Base-by-base conservation (phyloP, 129 eudicot genomes). In the Logfia minima region DNA sequence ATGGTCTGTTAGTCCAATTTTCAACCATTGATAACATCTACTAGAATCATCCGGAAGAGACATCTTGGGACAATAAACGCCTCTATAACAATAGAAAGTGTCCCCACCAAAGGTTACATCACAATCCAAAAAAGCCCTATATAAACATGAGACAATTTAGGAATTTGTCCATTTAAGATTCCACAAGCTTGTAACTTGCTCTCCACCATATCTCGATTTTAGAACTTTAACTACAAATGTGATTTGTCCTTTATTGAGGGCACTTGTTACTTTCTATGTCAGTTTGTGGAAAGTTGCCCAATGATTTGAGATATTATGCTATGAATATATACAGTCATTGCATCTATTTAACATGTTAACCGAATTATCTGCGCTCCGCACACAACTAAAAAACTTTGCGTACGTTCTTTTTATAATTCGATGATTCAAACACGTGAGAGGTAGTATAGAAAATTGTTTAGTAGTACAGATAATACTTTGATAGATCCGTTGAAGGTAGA, bases 401-500 rank as follows among this genome's bases (percentile, higher is more conserved):
- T 1, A 6, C 6, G 24, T 31, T 66, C 18, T 17, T 35, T 3
- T 2, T 68, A 41, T 18, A 19, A 13, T 21, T 19, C 35, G 13
- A 14, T 11, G 1, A 14, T 31, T 70, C 13, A 11, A 43, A 23
- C 6, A 43, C 35, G 21, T 19, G 32, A 58, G 35, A 58, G 11
- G 65, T 73, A 34, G 58, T 37, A 73, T 58, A 73, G 10, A 72
- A 31, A 66, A 8, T 2, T 4, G 21, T 65, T 22, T 45, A 56
- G 11, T 56, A 18, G 64, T n/a, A 21, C 16, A 59, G 11, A 21
- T 21, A 21, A 22, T 59, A n/a, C 64, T 59, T 0, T 70, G 48
- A 70, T 70, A 41, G 74, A 43, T 10, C 35, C 37, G 74, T 70
- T 70, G 21, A 56, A 56, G 68, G 35, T 74, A 60, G 78, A 61